Conservation (phyloP, 768 basidiomycete genomes). For the Collybia sp. region DNA sequence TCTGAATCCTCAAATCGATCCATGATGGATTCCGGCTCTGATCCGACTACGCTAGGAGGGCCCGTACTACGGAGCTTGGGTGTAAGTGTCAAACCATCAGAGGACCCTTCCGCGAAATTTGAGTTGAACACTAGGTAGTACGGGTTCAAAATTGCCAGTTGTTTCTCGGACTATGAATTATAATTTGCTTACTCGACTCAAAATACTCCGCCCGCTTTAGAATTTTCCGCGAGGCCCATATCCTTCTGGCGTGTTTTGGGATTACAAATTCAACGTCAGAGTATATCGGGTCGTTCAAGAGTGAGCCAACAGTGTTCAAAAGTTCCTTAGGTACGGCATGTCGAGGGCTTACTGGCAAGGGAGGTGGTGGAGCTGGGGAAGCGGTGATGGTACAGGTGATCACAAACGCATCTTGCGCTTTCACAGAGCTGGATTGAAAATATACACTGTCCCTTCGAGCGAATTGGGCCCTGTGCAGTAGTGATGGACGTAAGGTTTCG, state of each 20-base stretch:
- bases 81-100: slow-evolving; percentile 16
- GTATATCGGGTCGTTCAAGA: slow-evolving; percentile 79
- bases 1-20: slow-evolving; percentile 51
- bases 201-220: slow-evolving; percentile 77
- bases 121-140: slow-evolving; percentile 60
- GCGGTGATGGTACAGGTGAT: slow-evolving; percentile 78
- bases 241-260: slow-evolving; percentile 41
- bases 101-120: slow-evolving; percentile 58
- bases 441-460: slow-evolving; percentile 68
- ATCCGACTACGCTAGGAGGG: slow-evolving; percentile 14
- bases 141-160: not conserved
- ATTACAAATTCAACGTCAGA: slow-evolving; percentile 83
- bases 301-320: slow-evolving; percentile 64
- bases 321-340: slow-evolving; percentile 63
- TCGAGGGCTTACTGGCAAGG: slow-evolving; percentile 38
- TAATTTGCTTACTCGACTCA: slow-evolving; percentile 47
- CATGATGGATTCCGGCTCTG: slow-evolving; percentile 27
- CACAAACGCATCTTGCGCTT: slow-evolving; percentile 62
- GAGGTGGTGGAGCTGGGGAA: slow-evolving; percentile 43
- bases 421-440: slow-evolving; percentile 48
- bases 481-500: not conserved
- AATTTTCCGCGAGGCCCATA: slow-evolving; percentile 68
- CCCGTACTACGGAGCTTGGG: slow-evolving; percentile 4
- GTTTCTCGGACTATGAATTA: not conserved
- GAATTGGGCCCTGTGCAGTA: slow-evolving; percentile 65